phyloP scores from a whole-genome alignment of 106 monocot genomes.

The Phalaenopsis equestris region DNA sequence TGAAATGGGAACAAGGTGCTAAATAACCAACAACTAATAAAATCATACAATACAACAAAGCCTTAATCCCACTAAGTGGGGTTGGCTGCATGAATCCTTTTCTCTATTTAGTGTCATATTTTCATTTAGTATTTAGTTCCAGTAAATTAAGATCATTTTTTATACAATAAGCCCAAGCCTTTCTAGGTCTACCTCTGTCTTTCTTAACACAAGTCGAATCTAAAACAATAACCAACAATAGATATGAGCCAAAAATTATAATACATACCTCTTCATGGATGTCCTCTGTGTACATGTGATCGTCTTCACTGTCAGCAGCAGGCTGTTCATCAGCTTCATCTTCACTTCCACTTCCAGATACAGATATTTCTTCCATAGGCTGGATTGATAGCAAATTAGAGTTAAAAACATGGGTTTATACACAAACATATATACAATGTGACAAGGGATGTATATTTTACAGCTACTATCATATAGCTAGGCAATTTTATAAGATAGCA shows the following conservation, averaged over 20 bases:
- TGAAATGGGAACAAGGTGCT: background rate
- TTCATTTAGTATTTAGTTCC: no score
- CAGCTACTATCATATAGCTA: background rate
- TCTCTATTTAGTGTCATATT: no score
- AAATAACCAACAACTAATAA: background rate
- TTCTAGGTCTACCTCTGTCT: no score
- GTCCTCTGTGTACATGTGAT: slow-evolving; percentile 25
- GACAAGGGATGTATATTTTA: background rate
- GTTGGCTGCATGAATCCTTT: no score
- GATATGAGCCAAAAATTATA: background rate
- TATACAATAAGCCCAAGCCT: no score
- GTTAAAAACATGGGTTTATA: background rate
- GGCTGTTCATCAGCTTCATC: slow-evolving; percentile 43
- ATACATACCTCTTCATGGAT: slow-evolving; percentile 50
- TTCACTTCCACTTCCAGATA: slow-evolving; percentile 59
- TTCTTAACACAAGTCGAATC: no score
- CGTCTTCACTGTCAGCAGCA: slow-evolving; percentile 52
- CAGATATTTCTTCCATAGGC: slow-evolving; percentile 46
- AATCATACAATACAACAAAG: no score
- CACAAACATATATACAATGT: background rate
- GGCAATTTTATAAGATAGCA: background rate
- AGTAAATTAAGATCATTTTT: no score
- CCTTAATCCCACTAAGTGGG: no score
- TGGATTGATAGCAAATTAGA: slow-evolving; percentile 5
- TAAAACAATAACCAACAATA: background rate